phyloP scores from a whole-genome alignment of 148 eudicot genomes.

The Chenopodium formosanum region DNA sequence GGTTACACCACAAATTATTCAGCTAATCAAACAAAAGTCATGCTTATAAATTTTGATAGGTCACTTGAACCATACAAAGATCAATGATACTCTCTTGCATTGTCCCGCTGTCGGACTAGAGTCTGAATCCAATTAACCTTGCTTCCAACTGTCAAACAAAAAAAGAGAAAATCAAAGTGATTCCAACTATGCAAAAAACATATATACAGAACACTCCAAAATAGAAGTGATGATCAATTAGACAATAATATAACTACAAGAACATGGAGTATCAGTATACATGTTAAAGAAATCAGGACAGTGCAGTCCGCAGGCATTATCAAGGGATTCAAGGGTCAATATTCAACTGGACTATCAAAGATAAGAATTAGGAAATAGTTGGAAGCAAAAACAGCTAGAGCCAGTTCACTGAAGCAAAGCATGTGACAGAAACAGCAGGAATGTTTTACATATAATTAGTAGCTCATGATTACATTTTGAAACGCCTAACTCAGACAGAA shows the following conservation, averaged over 20 bases:
- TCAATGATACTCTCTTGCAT: neutral
- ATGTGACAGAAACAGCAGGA: neutral
- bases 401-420: neutral
- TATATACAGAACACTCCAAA: neutral
- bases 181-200: constrained; percentile 11
- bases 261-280: neutral
- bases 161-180: neutral
- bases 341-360: neutral
- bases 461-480: neutral
- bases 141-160: constrained; percentile 3
- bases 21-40: neutral
- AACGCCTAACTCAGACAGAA: neutral
- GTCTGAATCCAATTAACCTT: constrained; percentile 12
- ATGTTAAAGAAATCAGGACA: neutral
- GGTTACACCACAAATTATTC: neutral
- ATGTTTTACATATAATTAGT: neutral
- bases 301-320: neutral
- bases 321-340: neutral
- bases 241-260: neutral
- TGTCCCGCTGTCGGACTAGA: neutral
- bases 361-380: neutral
- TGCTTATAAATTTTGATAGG: neutral
- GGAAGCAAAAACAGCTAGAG: neutral
- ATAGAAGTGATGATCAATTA: constrained; percentile 1
- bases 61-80: neutral